Base-by-base conservation (phyloP, 2,329 filamentous ascomycete species). In the Xylaria digitata region DNA sequence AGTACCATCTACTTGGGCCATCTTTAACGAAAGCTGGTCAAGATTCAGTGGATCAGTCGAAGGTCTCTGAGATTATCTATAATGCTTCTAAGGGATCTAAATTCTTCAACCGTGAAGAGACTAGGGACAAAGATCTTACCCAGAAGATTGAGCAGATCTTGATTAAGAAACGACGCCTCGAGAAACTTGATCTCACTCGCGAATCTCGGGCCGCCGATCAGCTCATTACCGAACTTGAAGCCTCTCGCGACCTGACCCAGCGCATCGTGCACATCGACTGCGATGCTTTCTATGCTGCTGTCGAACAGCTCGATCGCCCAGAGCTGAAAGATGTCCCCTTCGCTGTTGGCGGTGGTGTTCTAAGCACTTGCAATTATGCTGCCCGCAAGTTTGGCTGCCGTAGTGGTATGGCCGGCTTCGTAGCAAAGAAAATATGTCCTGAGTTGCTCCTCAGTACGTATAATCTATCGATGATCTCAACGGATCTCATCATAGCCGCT, bases 41-140 rank as follows among this genome's bases (percentile, higher is more conserved):
- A 78, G 93, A 97, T 75, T 85, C 88, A 17, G 95, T 98, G n/a
- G 93, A 99, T 75, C 96, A 98, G 81, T 86, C 87, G 70, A 97
- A 96, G 82, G 94, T 99, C 56, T 96, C 94, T 2, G 94, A 98
- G 74, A 90, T 98, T 72, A 99, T 99, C 67, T 98, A 97, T 81
- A 93, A 97, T 78, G 94, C 94, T 11, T 97, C 94, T 17, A 97
- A 96, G 77, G 96, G 96, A 54, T 97, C 93, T 72, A 97, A 97
- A 78, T 99, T 91, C 82, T 99, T 98, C 85, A 92, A 91, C 72
- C 93, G 94, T 66, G 96, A 99, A 79, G 91, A 97, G 77, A 85
- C 82, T 63, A 91, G 90, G 73, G 95, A 98, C 82, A 90, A 91
- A 74, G 85, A 87, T 50, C 86, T 98, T 21, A 97, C 95, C 0